Evolutionary conservation across 2,329 filamentous ascomycete species (phyloP).

Genomic region (Neophaeococcomyces aloes): DNA sequence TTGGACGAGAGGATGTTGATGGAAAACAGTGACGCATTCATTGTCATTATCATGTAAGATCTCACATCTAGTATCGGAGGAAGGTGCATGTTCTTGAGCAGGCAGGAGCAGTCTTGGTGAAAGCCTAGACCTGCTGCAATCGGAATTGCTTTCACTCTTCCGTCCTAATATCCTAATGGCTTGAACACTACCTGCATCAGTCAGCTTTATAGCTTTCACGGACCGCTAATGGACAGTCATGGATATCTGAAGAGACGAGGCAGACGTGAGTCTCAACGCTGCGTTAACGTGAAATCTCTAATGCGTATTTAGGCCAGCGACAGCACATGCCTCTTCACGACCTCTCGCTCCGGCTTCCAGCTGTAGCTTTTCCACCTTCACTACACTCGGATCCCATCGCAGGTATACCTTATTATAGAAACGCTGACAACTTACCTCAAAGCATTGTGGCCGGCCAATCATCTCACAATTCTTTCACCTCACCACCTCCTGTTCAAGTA

Average conservation of each 20-base stretch:
- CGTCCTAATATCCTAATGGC: too few relatives aligned
- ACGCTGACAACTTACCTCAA: background rate
- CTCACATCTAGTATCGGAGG: too few relatives aligned
- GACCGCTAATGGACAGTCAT: background rate
- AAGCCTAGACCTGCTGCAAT: too few relatives aligned
- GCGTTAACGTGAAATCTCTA: background rate
- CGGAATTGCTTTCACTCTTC: too few relatives aligned
- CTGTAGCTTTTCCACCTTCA: background rate
- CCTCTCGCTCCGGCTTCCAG: background rate
- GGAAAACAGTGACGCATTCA: too few relatives aligned
- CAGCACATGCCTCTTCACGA: background rate
- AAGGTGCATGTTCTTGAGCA: too few relatives aligned
- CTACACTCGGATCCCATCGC: background rate
- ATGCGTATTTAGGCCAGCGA: background rate
- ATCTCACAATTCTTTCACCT: too few relatives aligned
- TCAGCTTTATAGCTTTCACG: background rate
- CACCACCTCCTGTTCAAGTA: background rate
- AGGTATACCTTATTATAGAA: conserved; percentile 2
- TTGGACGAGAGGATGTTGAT: too few relatives aligned
- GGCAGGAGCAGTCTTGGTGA: too few relatives aligned
- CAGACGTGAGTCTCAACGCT: background rate
- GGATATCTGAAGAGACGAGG: background rate
- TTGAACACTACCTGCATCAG: too few relatives aligned
- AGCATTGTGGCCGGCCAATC: too few relatives aligned
- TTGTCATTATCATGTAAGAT: too few relatives aligned